phyloP scores from a whole-genome alignment of 176 grass and related monocot genomes.

The Pharus latifolius region DNA sequence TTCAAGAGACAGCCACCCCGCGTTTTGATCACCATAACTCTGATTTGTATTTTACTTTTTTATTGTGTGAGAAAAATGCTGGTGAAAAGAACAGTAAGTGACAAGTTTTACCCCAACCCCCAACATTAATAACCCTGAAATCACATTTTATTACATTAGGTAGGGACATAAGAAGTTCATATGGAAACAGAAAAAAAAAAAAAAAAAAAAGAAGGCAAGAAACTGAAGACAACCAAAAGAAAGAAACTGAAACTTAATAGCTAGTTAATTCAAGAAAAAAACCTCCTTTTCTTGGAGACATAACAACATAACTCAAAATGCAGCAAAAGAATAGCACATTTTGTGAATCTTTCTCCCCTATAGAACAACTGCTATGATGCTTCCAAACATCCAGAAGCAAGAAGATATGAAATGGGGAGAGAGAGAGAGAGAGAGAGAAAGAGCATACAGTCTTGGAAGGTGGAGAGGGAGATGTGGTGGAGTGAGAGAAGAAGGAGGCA shows the following conservation, averaged over 20 bases:
- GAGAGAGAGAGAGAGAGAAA: neutral
- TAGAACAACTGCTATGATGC: neutral
- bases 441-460: conserved; percentile 41
- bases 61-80: neutral
- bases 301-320: neutral
- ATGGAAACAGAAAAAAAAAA: neutral
- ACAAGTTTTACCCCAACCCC: neutral
- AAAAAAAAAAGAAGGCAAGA: neutral
- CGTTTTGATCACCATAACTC: too few species aligned
- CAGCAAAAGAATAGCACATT: neutral
- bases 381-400: neutral
- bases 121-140: neutral
- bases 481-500: conserved; percentile 47
- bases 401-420: neutral
- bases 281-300: neutral
- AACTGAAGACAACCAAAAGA: neutral
- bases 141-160: neutral
- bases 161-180: neutral
- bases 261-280: neutral
- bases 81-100: neutral
- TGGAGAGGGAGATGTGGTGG: conserved; percentile 19
- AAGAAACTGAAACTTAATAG: neutral
- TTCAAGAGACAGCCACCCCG: too few species aligned
- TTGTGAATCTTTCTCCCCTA: neutral
- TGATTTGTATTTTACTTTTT: too few species aligned